Evolutionary conservation across 768 basidiomycete genomes (phyloP), one percentile per base, ranked within the genome.

Genomic region (Russula brevipes): DNA sequence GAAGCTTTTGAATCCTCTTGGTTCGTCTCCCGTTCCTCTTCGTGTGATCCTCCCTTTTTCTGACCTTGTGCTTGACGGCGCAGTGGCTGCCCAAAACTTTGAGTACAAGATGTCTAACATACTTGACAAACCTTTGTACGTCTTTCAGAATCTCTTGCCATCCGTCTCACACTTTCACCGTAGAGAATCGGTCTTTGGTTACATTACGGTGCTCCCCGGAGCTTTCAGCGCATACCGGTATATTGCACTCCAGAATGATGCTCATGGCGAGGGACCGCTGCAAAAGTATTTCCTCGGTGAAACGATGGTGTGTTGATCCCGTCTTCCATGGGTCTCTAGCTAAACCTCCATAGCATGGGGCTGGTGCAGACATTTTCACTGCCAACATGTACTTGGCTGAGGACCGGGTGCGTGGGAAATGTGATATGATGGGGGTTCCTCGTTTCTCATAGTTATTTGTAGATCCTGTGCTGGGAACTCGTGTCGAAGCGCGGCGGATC

Each of bases 281-380:
- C 89, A 93, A 70, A 93, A 96, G 74, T 98, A 99, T 77, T 99
- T 99, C 80, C 76, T 97, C 30, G 97, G 97, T 5, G 97, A 99
- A 79, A 93, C 87, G 70, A 88, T 97, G 87, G 85, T 85, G 60
- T 41, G 79, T 68, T 19, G 17, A 8, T 44, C 14, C 14, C 16
- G 19, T 50, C 66, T 45, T 56, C 56, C 36, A 68, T 60, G 19
- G 35, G 17, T 24, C 0, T 51, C 51, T 14, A 30, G 30, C 16
- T 46, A n/a, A 55, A 36, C 24, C 5, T 60, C 5, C 39, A 4
- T 59, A 85, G 85, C 90, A 91, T 65, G 90, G 89, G 36, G 85
- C 88, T 4, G 89, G 85, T 14, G 89, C 89, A 1, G 92, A 93
- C 71, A 94, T 96, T 63, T 95, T 95, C 75, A 94, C 92, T 5